Evolutionary conservation across 345 rosid species (phyloP), one percentile per base, ranked within the genome.

Genomic region (Garcia nutans): DNA sequence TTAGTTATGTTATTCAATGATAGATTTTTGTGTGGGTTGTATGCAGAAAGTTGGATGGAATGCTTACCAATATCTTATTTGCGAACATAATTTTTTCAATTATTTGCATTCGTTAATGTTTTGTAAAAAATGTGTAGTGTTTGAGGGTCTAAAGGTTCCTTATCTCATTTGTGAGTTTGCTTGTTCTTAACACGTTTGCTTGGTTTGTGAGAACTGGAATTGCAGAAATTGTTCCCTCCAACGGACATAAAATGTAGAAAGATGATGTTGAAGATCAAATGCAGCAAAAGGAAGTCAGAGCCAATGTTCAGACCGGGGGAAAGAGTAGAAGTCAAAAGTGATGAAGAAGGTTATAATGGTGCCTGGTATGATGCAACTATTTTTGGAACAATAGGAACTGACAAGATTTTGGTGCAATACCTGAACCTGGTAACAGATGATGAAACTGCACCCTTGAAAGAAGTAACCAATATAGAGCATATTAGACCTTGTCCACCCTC

Each of bases 231-330:
- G 23, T 57, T 63, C 17, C 20, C 75, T 31, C 74, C 23, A 17
- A 49, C 17, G 66, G 82, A 77, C 33, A 37, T 58, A 8, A 82
- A 52, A n/a, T 42, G 83, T 45, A 24, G 22, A 41, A 77, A 77
- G 47, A 31, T 77, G 0, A 82, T 50, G 58, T 54, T 82, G 75
- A 88, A 83, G 85, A 72, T 83, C 45, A 83, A 55, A 24, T 59
- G 23, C 16, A 19, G 60, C 45, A 77, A 66, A 63, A 73, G 49
- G 74, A 45, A 54, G 58, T 13, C 79, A 24, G 72, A 57, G 28
- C 22, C 74, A 12, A 54, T 37, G 26, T 84, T 83, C 63, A 75
- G 31, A 56, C 75, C 31, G 8, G 77, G 77, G 60, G 3, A 56
- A 9, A 19, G 2, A 17, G 73, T 78, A 26, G 81, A 78, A 42